Evolutionary conservation across 257 asterid species (phyloP).

Genomic region (Rauvolfia tetraphylla): DNA sequence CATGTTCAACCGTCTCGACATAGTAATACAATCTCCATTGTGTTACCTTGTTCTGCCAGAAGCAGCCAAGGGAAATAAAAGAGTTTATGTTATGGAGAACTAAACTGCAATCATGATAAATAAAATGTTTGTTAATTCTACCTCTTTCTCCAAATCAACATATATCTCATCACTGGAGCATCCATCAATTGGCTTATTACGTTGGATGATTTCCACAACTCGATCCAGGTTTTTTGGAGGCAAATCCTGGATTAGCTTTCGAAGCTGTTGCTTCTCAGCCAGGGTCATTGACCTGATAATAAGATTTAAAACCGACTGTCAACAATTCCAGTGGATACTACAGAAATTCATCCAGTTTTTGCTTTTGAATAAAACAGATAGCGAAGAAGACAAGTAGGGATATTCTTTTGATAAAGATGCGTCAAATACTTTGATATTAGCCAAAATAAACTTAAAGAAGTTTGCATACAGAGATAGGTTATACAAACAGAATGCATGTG

Average conservation of each 20-base stretch:
- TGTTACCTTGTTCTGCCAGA: conserved; percentile 48
- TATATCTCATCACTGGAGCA: conserved; percentile 31
- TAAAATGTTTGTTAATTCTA: conserved; percentile 17
- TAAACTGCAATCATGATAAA: neutral
- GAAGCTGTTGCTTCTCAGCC: conserved; percentile 55
- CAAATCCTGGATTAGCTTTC: conserved; percentile 42
- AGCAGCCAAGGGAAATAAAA: neutral
- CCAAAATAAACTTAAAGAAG: neutral
- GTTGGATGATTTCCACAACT: conserved; percentile 51
- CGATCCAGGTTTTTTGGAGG: conserved; percentile 55
- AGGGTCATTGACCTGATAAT: conserved; percentile 59
- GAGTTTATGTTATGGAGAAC: neutral
- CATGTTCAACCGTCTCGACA: conserved; percentile 33
- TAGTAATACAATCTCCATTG: conserved; percentile 73
- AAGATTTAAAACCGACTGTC: neutral
- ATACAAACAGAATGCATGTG: neutral
- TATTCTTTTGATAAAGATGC: neutral
- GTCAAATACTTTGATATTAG: neutral
- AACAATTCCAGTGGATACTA: neutral
- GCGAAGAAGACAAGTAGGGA: neutral
- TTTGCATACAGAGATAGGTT: conserved; percentile 2
- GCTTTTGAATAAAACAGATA: neutral
- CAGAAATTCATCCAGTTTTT: neutral
- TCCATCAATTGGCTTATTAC: conserved; percentile 20
- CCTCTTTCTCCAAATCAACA: conserved; percentile 60